These are phyloP conservation scores for Setaria italica DNA, from an alignment of 202 grass and related monocot genomes.

Conservation along the genomic window DNA sequence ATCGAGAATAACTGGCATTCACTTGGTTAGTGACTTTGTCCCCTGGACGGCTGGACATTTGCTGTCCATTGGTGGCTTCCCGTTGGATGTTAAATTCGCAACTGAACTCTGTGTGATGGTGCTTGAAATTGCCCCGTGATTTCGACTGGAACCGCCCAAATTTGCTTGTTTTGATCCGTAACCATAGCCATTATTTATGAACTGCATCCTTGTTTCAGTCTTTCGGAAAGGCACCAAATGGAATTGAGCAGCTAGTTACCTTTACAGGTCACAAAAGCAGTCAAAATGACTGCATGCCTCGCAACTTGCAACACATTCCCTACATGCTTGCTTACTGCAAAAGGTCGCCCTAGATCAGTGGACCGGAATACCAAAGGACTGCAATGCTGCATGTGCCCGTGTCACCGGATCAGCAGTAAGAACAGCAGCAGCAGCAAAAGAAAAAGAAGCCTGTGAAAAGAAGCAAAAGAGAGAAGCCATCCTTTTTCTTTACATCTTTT, in stretches of 20 bases:
- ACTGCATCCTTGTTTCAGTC: not conserved
- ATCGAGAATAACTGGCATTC: not conserved
- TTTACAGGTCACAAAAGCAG: conserved; percentile 56
- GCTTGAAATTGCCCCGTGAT: not conserved
- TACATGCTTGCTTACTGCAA: conserved; percentile 35
- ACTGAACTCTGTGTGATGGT: not conserved
- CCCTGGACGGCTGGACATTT: not conserved
- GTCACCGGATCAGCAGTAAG: conserved; percentile 42
- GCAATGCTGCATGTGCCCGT: conserved; percentile 48
- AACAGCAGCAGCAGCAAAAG: conserved; percentile 35
- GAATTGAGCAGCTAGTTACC: conserved; percentile 10
- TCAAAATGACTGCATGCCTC: conserved; percentile 53
- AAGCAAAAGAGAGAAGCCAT: conserved; percentile 54
- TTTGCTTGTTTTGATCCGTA: not conserved
- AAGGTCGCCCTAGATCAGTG: conserved; percentile 41
- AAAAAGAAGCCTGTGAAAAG: conserved; percentile 54
- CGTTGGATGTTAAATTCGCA: not conserved
- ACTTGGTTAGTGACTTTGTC: not conserved
- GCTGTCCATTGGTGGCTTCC: not conserved
- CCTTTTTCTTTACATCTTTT: conserved; percentile 68
- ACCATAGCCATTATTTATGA: not conserved
- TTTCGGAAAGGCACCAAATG: not conserved
- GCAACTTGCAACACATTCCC: conserved; percentile 18
- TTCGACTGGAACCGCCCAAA: not conserved
- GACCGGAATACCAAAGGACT: conserved; percentile 30